Conservation (phyloP, 2,329 filamentous ascomycete species). For the Colletotrichum cordylinicola region DNA sequence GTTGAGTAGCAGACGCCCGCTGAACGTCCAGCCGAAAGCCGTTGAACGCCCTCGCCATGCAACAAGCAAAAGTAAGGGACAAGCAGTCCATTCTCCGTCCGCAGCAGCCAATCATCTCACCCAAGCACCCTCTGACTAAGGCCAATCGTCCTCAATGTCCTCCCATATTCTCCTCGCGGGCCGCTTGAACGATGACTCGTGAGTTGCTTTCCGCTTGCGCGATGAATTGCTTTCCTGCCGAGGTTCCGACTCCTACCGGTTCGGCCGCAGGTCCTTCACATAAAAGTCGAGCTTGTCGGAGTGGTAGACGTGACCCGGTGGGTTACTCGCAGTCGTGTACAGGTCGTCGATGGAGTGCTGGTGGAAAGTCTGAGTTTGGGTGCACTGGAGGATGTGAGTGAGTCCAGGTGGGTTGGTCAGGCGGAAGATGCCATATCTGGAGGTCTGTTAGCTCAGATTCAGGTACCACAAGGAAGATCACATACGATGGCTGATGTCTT, state of each 20-base stretch:
- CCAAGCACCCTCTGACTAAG: background rate
- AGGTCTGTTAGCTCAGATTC: background rate
- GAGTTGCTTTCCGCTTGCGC: background rate
- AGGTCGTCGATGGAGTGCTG: constrained; percentile 71
- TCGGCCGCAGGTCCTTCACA: constrained; percentile 59
- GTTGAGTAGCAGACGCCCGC: background rate
- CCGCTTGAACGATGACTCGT: background rate
- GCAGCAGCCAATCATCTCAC: background rate
- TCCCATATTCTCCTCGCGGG: background rate
- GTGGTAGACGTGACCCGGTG: constrained; percentile 73
- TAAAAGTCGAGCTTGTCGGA: constrained; percentile 67
- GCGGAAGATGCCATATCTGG: constrained; percentile 87
- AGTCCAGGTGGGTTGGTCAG: constrained; percentile 93
- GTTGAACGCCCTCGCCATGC: constrained; percentile 18
- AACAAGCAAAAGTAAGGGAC: background rate
- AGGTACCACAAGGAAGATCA: constrained; percentile 23
- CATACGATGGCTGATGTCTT: constrained; percentile 76
- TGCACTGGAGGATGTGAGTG: constrained; percentile 82
- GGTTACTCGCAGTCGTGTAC: constrained; percentile 76
- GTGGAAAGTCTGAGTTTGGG: constrained; percentile 82
- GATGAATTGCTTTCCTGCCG: background rate
- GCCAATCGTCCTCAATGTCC: background rate
- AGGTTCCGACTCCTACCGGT: constrained; percentile 17
- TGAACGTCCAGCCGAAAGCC: background rate
- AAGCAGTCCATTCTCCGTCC: background rate